Evolutionary conservation across 164 flowering plant species (phyloP).

Genomic region (Piper longum): DNA sequence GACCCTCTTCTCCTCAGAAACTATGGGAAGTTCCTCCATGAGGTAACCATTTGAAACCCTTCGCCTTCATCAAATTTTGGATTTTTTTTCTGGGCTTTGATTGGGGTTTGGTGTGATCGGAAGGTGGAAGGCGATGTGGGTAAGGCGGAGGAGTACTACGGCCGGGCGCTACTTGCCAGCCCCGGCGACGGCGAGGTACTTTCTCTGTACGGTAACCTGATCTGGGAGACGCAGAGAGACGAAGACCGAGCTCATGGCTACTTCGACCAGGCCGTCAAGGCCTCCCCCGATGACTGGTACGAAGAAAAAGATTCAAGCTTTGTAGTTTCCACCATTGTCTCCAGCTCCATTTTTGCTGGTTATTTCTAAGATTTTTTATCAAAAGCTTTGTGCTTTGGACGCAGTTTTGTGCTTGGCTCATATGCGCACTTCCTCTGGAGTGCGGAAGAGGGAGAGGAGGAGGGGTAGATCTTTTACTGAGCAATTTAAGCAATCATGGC

Average conservation of each 20-base stretch:
- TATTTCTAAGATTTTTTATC: not conserved
- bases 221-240: constrained; percentile 63
- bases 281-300: constrained; percentile 67
- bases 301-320: no score
- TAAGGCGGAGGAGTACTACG: constrained; percentile 67
- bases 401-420: constrained; percentile 12
- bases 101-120: constrained; percentile 1
- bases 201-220: constrained; percentile 50
- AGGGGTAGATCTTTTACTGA: no score
- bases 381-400: not conserved
- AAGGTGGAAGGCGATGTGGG: constrained; percentile 49
- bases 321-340: no score
- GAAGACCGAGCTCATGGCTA: constrained; percentile 41
- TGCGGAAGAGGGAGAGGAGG: constrained; percentile 11
- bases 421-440: constrained; percentile 20
- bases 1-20: constrained; percentile 59
- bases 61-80: not conserved
- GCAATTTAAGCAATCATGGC: no score
- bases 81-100: not conserved
- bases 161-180: constrained; percentile 59
- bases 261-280: constrained; percentile 53
- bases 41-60: constrained; percentile 25
- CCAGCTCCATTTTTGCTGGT: not conserved
- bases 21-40: constrained; percentile 66
- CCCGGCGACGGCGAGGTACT: constrained; percentile 67